Conservation (phyloP, 495 filamentous ascomycete genomes). For the Penicillium egyptiacum region DNA sequence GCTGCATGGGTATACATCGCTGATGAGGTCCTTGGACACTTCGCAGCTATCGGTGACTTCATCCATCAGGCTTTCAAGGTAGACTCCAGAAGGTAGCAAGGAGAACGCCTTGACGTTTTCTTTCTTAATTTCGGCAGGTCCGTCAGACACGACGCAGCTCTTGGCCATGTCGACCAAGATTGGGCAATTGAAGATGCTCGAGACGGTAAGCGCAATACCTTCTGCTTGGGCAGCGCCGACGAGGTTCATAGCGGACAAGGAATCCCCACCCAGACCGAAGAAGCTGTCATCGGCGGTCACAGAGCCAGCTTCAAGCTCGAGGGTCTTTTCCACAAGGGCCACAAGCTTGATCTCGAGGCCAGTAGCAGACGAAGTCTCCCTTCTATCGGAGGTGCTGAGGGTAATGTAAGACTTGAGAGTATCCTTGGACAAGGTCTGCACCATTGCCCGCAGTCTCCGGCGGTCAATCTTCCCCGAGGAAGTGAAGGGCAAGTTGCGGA, state of each 20-base stretch:
- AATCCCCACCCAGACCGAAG: conserved; percentile 56
- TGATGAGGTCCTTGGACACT: conserved; percentile 41
- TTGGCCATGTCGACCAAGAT: conserved; percentile 50
- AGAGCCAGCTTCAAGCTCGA: conserved; percentile 38
- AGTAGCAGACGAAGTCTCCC: conserved; percentile 24
- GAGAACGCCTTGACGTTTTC: conserved; percentile 43
- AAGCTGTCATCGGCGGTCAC: conserved; percentile 50
- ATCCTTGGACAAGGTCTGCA: conserved; percentile 40
- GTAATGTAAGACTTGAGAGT: conserved; percentile 42
- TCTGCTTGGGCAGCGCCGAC: conserved; percentile 47
- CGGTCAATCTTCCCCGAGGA: conserved; percentile 64
- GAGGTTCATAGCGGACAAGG: conserved; percentile 56
- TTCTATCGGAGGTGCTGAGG: conserved; percentile 30
- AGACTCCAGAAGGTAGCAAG: conserved; percentile 36
- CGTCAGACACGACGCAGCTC: conserved; percentile 21
- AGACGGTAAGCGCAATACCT: conserved; percentile 48
- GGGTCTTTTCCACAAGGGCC: conserved; percentile 38
- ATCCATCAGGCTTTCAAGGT: conserved; percentile 35
- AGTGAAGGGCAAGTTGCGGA: conserved; percentile 54
- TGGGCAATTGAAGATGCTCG: conserved; percentile 50
- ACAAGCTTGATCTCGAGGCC: conserved; percentile 36
- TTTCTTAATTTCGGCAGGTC: conserved; percentile 7
- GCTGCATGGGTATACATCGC: conserved; percentile 66
- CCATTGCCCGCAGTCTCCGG: conserved; percentile 49
- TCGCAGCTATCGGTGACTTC: conserved; percentile 48